Conservation (phyloP, 352 stramenopile species). For the Phytopythium aichiense region DNA sequence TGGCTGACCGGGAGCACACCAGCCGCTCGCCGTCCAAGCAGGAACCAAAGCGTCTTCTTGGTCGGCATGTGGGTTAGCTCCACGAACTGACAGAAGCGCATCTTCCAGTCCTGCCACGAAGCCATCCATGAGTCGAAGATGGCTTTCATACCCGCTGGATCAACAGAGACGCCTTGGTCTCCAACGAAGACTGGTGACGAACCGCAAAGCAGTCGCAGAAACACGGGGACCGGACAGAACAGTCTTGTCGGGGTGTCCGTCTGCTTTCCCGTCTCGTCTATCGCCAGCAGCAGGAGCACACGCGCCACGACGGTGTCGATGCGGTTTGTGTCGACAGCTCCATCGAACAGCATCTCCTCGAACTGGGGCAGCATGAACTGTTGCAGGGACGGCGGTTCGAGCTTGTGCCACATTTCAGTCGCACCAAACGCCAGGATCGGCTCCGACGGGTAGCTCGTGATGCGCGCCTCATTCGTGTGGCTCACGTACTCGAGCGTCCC, state of each 20-base stretch:
- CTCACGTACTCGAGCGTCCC: background rate
- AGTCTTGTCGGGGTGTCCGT: background rate
- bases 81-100: background rate
- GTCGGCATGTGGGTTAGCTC: background rate
- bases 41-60: background rate
- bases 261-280: background rate
- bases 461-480: background rate
- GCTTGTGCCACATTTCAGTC: background rate
- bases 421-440: background rate
- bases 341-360: background rate
- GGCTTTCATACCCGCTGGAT: background rate
- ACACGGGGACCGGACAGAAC: background rate
- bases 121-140: background rate
- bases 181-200: background rate
- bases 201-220: background rate
- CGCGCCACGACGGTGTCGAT: background rate
- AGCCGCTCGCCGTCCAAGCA: background rate
- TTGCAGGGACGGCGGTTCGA: background rate
- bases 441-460: background rate
- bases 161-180: background rate
- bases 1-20: background rate
- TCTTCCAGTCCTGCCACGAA: background rate
- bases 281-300: background rate
- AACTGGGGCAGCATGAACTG: background rate
- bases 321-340: background rate